Base-by-base conservation (phyloP, 805 yeast genomes). In the Naumovozyma dairenensis region DNA sequence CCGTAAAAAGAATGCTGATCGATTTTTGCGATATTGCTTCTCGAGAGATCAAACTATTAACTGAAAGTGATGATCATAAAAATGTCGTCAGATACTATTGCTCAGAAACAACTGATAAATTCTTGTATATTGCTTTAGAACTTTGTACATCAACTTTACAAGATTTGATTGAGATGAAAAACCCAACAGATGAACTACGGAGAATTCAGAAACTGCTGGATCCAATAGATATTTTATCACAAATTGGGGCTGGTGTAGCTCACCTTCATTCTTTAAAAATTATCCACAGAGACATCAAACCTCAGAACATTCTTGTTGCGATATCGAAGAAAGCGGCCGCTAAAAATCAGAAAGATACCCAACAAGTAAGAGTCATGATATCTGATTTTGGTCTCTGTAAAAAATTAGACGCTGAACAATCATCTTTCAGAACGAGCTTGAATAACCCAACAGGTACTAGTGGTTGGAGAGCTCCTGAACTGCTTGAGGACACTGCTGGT, bases 401-500 rank as follows among this genome's bases (percentile, higher is more conserved):
- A 53, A 82, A 81, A 51, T 62, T 92, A 33, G 98, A 92, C 41
- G 74, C 77, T 12, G 97, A 86, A 46, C 96, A 92, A 57, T 81
- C 94, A 2, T 83, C 95, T 2, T 89, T 89, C 57, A 71, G 89
- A 41, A 94, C 96, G 0, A 89, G 95, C 0, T 38, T 43, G 12
- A 79, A 92, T 0, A 78, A 85, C 48, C 93, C 94, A 14, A 94
- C 96, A 1, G 98, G 98, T 2, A 92, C 98, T 0, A 74, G 92
- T 3, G 99, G 99, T 3, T 92, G 98, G 98, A 71, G 96, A 46
- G 97, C 99, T 0, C 98, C 98, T 0, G 98, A 92, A 49, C 57
- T 84, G 21, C 59, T 84, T 24, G 51, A 48, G 28, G 51, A 43
- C 1, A 39, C 53, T 6, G 39, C 40, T 12, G 16, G 36, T 4